A percentile compares a stretch with the other conserved stretches of the same genome.
Evolutionary conservation across 1,139 yeast species (phyloP).

Genomic region (Yamadazyma spencermartinsiae): DNA sequence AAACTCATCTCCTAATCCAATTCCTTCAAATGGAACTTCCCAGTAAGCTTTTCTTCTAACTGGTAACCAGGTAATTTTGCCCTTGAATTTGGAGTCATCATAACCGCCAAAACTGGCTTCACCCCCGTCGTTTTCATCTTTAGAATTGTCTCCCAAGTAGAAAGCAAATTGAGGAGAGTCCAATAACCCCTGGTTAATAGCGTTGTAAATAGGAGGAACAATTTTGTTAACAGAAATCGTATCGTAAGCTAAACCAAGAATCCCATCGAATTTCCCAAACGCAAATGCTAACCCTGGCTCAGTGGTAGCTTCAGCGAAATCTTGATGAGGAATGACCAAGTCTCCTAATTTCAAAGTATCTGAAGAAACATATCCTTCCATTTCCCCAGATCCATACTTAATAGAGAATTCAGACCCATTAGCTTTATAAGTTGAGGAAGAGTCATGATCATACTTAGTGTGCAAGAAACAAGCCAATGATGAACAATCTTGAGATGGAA

Average conservation of each 20-base stretch:
- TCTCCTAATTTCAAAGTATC: constrained; percentile 83
- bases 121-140: constrained; percentile 73
- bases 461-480: constrained; percentile 96
- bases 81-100: constrained; percentile 70
- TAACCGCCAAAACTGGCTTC: constrained; percentile 93
- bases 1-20: constrained; percentile 87
- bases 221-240: constrained; percentile 83
- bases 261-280: constrained; percentile 97
- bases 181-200: constrained; percentile 74
- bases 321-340: constrained; percentile 80
- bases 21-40: constrained; percentile 93
- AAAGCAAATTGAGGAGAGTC: constrained; percentile 87
- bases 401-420: constrained; percentile 86
- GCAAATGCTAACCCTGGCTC: constrained; percentile 99
- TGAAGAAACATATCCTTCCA: constrained; percentile 88
- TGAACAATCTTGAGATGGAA: constrained; percentile 84
- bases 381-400: constrained; percentile 88
- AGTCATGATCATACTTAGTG: constrained; percentile 79
- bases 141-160: constrained; percentile 77
- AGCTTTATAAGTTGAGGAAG: constrained; percentile 76
- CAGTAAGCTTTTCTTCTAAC: constrained; percentile 99
- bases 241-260: constrained; percentile 90
- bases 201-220: constrained; percentile 93
- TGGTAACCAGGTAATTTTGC: constrained; percentile 91
- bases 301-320: constrained; percentile 93